Evolutionary conservation across 768 basidiomycete species (phyloP), one percentile per base, ranked within the genome.

Genomic region (Cyathus striatus): DNA sequence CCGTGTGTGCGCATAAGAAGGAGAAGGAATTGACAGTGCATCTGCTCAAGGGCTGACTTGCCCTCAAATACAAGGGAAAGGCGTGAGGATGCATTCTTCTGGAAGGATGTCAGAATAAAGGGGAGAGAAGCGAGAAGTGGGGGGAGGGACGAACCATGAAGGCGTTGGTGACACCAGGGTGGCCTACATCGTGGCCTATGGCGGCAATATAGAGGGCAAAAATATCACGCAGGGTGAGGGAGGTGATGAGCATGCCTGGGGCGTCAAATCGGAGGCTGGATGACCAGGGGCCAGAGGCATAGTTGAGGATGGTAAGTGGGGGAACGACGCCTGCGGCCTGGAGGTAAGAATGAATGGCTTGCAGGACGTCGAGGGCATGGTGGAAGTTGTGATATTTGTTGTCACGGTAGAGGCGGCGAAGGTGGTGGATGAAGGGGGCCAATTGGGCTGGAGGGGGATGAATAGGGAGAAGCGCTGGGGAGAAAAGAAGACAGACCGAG

Each of bases 341-440:
- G 20, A 99, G 72, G 66, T 93, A 97, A 17, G 78, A 80, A 55
- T 96, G 91, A 3, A 82, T 79, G 0, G 94, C 93, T 58, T 99
- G 96, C 17, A 98, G 75, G 13, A 98, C 96, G 61, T 99, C 96
- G 33, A 96, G 70, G 1, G 94, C 96, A 64, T 99, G 96, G 48
- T 90, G 83, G 59, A 95, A 98, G 58, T 98, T 99, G 72, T 99
- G 96, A 62, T 99, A 99, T 21, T 87, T 85, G 65, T 97, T 97
- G 45, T 84, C 81, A 47, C 93, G 86, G 61, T 99, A 99, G 40
- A 95, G 83, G 22, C 80, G 79, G n/a, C 86, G 81, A n/a, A 98
- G 76, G 50, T 95, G 90, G 51, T 81, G 79, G 30, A 99, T 73
- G 54, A 98, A 86, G 7, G 78, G 64, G 16, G 79, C 75, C 49